A percentile compares a stretch with the other conserved stretches of the same genome.
These are phyloP conservation scores for Rhizophagus clarus DNA, from an alignment of 192 early-diverging fungal species.

Conservation along the genomic window DNA sequence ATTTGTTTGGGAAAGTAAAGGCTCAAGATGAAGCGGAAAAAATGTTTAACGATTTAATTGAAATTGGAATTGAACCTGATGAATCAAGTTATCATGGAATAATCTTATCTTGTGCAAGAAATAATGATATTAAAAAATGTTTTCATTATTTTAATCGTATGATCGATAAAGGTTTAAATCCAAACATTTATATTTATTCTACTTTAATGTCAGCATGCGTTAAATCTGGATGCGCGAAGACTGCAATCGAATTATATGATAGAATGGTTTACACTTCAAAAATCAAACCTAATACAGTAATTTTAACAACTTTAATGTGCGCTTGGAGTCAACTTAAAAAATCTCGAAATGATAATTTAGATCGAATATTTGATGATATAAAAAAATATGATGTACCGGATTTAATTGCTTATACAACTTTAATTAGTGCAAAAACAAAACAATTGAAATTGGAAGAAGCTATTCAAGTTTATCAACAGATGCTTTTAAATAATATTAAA, in stretches of 20 bases:
- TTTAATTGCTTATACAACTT: slow-evolving; percentile 24
- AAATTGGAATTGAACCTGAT: neutral
- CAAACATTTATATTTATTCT: neutral
- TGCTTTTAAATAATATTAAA: slow-evolving; percentile 23
- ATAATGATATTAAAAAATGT: neutral
- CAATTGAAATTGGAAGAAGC: neutral
- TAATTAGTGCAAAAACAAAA: slow-evolving; percentile 23
- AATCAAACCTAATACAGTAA: neutral
- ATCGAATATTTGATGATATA: slow-evolving; percentile 16
- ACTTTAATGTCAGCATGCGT: slow-evolving; percentile 3
- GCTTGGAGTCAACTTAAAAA: neutral
- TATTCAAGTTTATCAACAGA: slow-evolving; percentile 20
- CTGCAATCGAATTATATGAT: neutral
- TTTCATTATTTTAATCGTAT: slow-evolving; percentile 13
- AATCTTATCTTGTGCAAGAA: neutral
- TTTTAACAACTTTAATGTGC: slow-evolving; percentile 6
- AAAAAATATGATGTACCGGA: slow-evolving; percentile 19
- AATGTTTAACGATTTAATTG: neutral
- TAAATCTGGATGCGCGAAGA: neutral
- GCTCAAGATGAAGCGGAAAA: neutral
- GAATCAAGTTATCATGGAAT: neutral
- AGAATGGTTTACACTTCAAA: neutral
- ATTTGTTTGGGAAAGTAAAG: neutral
- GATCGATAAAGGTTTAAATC: neutral
- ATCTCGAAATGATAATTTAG: neutral